Conservation (phyloP, 2,329 filamentous ascomycete species). For the Pestalotiopsis fici region DNA sequence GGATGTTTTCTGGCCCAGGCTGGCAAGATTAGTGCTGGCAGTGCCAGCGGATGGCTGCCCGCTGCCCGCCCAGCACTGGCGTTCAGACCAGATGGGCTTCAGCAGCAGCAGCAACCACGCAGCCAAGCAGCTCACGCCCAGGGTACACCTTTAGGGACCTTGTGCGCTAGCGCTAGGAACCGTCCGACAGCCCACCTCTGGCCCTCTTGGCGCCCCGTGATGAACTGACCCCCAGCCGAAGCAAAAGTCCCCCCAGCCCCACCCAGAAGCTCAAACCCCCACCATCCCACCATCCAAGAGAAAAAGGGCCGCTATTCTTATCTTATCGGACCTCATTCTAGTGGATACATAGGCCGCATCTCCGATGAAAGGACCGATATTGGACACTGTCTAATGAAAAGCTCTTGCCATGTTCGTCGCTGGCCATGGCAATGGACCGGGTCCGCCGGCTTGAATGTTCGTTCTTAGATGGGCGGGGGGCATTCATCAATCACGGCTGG, state of each 20-base stretch:
- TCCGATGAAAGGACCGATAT: neutral
- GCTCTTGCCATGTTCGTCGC: neutral
- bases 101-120: too few relatives aligned
- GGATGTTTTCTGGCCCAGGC: neutral
- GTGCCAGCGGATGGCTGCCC: neutral
- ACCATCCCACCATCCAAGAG: neutral
- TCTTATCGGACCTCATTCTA: neutral
- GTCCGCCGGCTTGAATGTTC: neutral
- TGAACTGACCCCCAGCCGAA: neutral
- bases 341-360: neutral
- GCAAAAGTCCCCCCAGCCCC: neutral
- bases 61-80: neutral
- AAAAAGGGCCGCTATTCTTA: neutral
- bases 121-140: neutral
- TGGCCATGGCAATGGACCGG: neutral
- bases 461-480: neutral
- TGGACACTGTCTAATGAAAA: neutral
- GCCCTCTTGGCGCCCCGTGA: neutral
- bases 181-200: neutral
- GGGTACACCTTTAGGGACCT: neutral
- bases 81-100: neutral
- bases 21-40: neutral
- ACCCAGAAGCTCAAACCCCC: neutral
- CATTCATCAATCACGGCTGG: neutral
- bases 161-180: neutral